Conservation (phyloP, 495 filamentous ascomycete genomes). For the Aspergillus kassunensis region DNA sequence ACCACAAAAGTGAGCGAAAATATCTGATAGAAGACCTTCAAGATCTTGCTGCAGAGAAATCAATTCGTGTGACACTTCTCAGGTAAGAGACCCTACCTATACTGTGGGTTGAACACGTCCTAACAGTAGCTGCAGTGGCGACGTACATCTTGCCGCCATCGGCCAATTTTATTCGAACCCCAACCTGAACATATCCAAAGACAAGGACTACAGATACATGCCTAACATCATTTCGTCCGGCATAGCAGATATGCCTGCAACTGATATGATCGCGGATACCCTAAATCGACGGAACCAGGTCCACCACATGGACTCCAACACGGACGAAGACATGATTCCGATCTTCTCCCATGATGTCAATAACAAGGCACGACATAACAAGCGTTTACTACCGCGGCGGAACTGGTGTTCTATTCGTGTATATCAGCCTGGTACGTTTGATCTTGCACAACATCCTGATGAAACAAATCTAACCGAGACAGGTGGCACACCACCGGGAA, state of each 20-base stretch:
- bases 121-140: conserved; percentile 51
- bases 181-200: conserved; percentile 69
- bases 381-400: conserved; percentile 78
- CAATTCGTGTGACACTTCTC: conserved; percentile 83
- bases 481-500: conserved; percentile 62
- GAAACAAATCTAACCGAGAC: conserved; percentile 6
- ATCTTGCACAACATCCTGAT: not conserved
- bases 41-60: conserved; percentile 84
- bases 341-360: conserved; percentile 87
- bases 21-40: conserved; percentile 87
- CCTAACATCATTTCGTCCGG: conserved; percentile 85
- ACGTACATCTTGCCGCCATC: conserved; percentile 89
- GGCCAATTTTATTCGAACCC: conserved; percentile 94
- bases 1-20: conserved; percentile 83
- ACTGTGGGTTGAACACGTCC: not conserved
- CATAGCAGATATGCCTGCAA: conserved; percentile 86
- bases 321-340: conserved; percentile 93
- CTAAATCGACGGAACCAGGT: conserved; percentile 92
- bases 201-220: conserved; percentile 92
- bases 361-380: conserved; percentile 85
- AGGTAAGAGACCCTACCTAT: conserved; percentile 42
- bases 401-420: conserved; percentile 89
- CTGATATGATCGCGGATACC: conserved; percentile 83
- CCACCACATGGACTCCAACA: conserved; percentile 70
- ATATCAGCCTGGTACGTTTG: conserved; percentile 62